These are phyloP conservation scores for Tritrichomonas musculus DNA, from an alignment of 208 protist genomes.

Conservation along the genomic window DNA sequence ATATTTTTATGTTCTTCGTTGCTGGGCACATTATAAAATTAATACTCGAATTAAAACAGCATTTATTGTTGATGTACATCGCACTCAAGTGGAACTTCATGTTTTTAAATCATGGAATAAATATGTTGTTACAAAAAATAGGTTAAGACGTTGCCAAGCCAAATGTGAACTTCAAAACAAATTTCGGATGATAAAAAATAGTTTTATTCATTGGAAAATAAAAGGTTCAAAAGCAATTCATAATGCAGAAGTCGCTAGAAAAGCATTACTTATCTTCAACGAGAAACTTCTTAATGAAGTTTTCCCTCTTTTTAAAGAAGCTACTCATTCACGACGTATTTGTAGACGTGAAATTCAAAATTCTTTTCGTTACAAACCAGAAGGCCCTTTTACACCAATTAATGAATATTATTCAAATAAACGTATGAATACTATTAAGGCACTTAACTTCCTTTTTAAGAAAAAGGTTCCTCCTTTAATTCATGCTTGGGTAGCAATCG, in stretches of 20 bases:
- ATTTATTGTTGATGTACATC: background rate
- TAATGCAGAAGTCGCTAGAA: background rate
- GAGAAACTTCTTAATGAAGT: background rate
- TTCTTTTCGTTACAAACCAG: background rate
- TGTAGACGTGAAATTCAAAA: background rate
- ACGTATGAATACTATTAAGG: background rate
- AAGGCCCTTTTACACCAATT: background rate
- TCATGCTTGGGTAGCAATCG: background rate
- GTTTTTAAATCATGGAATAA: background rate
- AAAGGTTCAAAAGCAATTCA: background rate
- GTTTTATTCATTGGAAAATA: background rate
- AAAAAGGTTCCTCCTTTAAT: background rate
- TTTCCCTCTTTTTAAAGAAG: background rate
- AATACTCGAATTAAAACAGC: background rate
- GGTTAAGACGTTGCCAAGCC: background rate
- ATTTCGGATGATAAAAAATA: background rate
- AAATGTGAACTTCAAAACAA: background rate
- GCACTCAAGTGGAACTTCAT: background rate
- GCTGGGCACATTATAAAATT: constrained; percentile 4
- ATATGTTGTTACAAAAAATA: background rate
- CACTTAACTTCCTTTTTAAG: background rate
- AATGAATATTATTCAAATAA: constrained; percentile 8
- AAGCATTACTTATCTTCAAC: background rate
- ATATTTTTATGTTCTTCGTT: background rate
- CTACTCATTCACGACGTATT: background rate